Base-by-base conservation (phyloP, 208 protist species). In the Wallacemonas rigidus region DNA sequence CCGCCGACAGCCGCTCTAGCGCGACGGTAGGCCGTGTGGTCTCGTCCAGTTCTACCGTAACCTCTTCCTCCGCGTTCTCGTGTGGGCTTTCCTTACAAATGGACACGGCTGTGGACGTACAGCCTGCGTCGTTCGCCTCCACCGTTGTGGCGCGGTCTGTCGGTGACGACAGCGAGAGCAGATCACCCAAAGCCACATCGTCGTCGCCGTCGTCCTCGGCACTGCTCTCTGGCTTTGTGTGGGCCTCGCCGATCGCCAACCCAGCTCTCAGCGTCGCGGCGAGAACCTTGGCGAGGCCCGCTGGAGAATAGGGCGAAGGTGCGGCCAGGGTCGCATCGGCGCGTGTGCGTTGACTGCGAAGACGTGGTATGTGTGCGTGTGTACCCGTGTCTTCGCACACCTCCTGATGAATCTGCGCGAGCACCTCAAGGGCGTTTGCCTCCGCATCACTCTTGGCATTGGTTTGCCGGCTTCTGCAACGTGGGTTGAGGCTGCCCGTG, bases 261-360 rank as follows among this genome's bases (percentile, higher is more conserved):
- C 57, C 57, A 11, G 57, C n/a, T 4, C 57, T n/a, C 57, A 63
- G 57, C 57, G 57, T 40, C 39, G 57, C 57, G 12, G 60, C 60
- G 6, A 65, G 60, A 5, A 7, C n/a, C 60, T 65, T 65, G n/a
- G 60, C 60, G 3, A 65, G 11, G 26, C 40, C n/a, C 26, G 36
- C 56, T 36, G 51, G n/a, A 5, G 51, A 56, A 12, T 1, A 12
- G n/a, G 51, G 14, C 51, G 51, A 56, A 6, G 56, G 38, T n/a
- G 5, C 26, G 26, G 26, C 26, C 26, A 26, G 26, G 26, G 26
- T 26, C 26, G 26, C 26, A 26, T 26, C 26, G 26, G 26, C 35
- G 54, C 35, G 15, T 17, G 54, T 17, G 54, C 54, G 9, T 58
- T 8, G 54, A 58, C 54, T 26, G 26, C 26, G 26, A 26, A 26